Base-by-base conservation (phyloP, 2,329 filamentous ascomycete genomes). In the Davidsoniella neocaledoniae region DNA sequence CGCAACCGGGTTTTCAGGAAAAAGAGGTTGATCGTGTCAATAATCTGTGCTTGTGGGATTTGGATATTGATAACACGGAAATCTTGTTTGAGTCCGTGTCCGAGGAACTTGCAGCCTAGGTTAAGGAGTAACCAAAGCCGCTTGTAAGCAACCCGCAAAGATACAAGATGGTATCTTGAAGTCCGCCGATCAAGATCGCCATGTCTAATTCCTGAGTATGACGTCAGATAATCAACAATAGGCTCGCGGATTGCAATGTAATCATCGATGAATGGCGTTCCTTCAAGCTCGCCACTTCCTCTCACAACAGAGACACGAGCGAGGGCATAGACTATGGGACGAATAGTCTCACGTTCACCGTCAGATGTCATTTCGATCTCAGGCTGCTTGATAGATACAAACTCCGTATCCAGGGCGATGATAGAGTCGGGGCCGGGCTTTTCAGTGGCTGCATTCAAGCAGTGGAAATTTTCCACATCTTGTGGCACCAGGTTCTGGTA, bases 21-120 rank as follows among this genome's bases (percentile, higher is more conserved):
- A 68, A 94, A 96, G 1, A 94, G 72, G 55, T 93, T 83, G 56
- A 88, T 87, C 0, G 93, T 98, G 64, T 98, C 91, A 50, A 98
- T 86, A 36, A 94, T 83, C 62, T 98, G 91, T 3, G 76, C 66
- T 61, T 82, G 85, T 1, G 93, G 91, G 0, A 98, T 83, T 62
- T 95, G 86, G 50, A 98, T 95, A 63, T 98, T 98, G 66, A 94
- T 94, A 50, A 94, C 94, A 48, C 91, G 86, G 67, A 98, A 96
- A 64, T 98, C 91, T 57, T 91, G 90, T 56, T 86, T 86, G 40
- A 98, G 71, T 3, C 90, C 90, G 60, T 98, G 91, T 2, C 91
- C 91, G 4, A 98, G 76, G 62, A 98, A 98, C 55, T 85, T 78
- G 65, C 87, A 94, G 44, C 91, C 91, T 0, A 96, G 73, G 61